Base-by-base conservation (phyloP, 1,284 basidiomycete species). In the Ceraceosorus guamensis region DNA sequence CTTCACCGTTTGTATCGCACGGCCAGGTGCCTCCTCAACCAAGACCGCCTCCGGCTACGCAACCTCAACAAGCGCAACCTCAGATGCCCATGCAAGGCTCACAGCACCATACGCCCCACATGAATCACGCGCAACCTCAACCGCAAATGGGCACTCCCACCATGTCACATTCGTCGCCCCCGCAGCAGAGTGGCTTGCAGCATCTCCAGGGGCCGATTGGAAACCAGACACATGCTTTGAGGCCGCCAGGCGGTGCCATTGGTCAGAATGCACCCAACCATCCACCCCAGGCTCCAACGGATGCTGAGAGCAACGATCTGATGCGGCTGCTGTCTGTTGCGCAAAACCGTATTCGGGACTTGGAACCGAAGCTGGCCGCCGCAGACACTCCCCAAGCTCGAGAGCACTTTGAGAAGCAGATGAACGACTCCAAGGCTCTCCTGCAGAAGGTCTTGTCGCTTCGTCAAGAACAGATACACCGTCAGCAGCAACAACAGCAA, bases 401-500 rank as follows among this genome's bases (percentile, higher is more conserved):
- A 10, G 16, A 46, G 39, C 10, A 14, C 11, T 30, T 56, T 1
- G 54, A 56, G 34, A 56, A 56, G 34, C 34, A 56, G 49, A n/a
- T 55, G 10, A 44, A 31, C 45, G 48, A 56, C 30, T 35, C 55
- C 16, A 43, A 45, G 11, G 32, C 43, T 8, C 16, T 56, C 35
- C 48, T 32, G 10, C 51, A 45, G 11, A n/a, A 44, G 14, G 30
- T 48, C 24, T 24, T 24, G 10, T 18, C 45, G 3, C 33, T 46
- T 24, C 24, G 32, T 14, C 55, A 57, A n/a, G 45, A 57, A 16
- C 55, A 56, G 51, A 32, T 34, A 6, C 48, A 50, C n/a, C 50
- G 37, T 6, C 35, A 39, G 16, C 50, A 51, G 39, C 50, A 51
- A n/a, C 48, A 30, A 6, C 48, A 14, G 11, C 44, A 14, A 18